Base-by-base conservation (phyloP, 495 filamentous ascomycete genomes). In the Astrothelium subdiscretum region DNA sequence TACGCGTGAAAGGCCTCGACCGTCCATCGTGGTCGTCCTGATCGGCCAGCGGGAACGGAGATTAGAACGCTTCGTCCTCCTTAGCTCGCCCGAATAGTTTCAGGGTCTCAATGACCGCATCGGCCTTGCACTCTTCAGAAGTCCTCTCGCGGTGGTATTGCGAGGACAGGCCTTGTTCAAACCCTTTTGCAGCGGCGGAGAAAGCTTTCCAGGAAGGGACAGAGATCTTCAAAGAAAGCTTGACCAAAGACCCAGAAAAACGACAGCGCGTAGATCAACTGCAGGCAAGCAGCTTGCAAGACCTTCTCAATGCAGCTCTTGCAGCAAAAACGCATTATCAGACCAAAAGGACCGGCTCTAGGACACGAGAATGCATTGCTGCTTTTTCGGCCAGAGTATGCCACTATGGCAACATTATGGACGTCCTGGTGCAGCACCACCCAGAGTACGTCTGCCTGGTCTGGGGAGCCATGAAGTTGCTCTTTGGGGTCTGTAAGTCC, bases 401-500 rank as follows among this genome's bases (percentile, higher is more conserved):
- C 48, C 24, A 54, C 24, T 61, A 61, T 43, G 59, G 5, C 15
- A 31, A 38, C 40, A 29, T 61, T 24, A 32, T 60, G 32, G 31
- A 60, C 40, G 32, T 42, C 3, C 22, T 60, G 6, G 29, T 38
- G 18, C 58, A 60, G 58, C 29, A n/a, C 13, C 58, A 60, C 40
- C 31, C 58, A 10, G 58, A 60, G 24, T 40, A 60, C 22, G 58
- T 42, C 31, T 32, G 29, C 11, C 20, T 60, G 31, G 58, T 24
- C 6, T 60, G 58, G 58, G 58, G 58, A n/a, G 32, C 58, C 24
- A 60, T 60, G 22, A 60, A 60, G 31, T 40, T 60, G 10, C 5
- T 60, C 10, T 42, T 60, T 42, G 32, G 18, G 29, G 58, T 60
- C 43, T 48, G 12, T 5, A 5, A 15, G 43, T 48, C 43, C 43